Base-by-base conservation (phyloP, 2,329 filamentous ascomycete genomes). In the Pseudogymnoascus destructans region DNA sequence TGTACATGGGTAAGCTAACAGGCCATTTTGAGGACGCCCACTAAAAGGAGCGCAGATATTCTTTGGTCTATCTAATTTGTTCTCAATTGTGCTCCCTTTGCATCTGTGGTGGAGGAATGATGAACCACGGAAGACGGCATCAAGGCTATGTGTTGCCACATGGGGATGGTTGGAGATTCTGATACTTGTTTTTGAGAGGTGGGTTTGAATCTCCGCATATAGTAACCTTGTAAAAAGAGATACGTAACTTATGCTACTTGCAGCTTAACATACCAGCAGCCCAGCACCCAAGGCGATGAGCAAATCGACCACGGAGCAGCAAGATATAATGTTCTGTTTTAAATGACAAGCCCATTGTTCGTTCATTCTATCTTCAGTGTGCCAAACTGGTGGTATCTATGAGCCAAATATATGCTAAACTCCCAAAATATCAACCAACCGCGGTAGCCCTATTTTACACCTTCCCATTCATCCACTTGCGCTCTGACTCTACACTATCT, bases 321-420 rank as follows among this genome's bases (percentile, higher is more conserved):
- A 25, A 49, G 42, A 8, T 11, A 27, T 10, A 10, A 49, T 49
- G 17, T 5, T 7, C 7, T 52, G 15, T 13, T 52, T 52, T 9
- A 52, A 30, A 52, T 23, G n/a, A 13, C 46, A 52, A 32, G 8
- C 15, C 2, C 25, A 32, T 52, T 30, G 9, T 17, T 52, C 25
- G 15, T 13, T 27, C 5, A 8, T 23, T 49, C n/a, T 52, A 52
- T 52, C 10, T 15, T 30, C 25, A 52, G 15, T 30, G 25, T 52
- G 46, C 10, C 46, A 52, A 52, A 52, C 25, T 32, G 25, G 10
- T 52, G 46, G 46, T 52, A 52, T 52, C 46, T 52, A 52, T 30
- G 25, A 25, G 46, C 46, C 46, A 52, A 52, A 52, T 52, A 52
- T 17, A 52, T 52, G 25, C 25, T 32, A 52, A 52, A 52, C 46